Conservation (phyloP, 331 rosid species). For the Rhamnella rubrinervis region DNA sequence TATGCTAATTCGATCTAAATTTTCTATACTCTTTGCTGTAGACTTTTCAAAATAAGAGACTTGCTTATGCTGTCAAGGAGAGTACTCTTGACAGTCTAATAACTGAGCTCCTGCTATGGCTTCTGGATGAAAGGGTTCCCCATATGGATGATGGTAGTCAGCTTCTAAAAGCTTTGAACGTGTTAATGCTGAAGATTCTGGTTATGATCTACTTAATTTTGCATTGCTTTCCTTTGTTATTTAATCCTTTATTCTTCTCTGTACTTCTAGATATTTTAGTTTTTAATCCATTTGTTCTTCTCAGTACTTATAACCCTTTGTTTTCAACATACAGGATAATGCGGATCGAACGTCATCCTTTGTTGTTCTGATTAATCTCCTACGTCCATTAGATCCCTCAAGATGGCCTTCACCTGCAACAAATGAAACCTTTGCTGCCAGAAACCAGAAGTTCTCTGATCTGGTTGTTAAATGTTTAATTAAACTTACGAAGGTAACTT, state of each 20-base stretch:
- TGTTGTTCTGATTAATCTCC: conserved; percentile 83
- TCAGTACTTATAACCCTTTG: too few relatives aligned
- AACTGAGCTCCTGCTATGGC: conserved; percentile 97
- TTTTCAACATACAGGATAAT: conserved; percentile 65
- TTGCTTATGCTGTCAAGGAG: conserved; percentile 90
- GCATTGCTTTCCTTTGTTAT: neutral
- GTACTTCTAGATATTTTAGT: neutral
- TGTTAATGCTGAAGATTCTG: conserved; percentile 96
- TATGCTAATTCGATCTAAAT: neutral
- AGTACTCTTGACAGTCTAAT: conserved; percentile 88
- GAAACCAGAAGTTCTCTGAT: conserved; percentile 96
- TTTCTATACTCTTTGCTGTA: conserved; percentile 28
- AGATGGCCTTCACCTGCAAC: conserved; percentile 92
- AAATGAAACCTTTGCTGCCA: conserved; percentile 76
- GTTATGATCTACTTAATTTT: conserved; percentile 37
- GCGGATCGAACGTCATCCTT: conserved; percentile 97
- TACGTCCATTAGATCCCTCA: conserved; percentile 88
- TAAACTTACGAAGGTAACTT: conserved; percentile 86
- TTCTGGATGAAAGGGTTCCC: conserved; percentile 98
- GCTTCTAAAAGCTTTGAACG: conserved; percentile 91
- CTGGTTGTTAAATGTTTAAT: conserved; percentile 97
- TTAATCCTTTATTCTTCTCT: neutral
- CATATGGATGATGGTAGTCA: conserved; percentile 99
- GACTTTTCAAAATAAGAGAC: conserved; percentile 96
- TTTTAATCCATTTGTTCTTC: conserved; percentile 17